Evolutionary conservation across 805 yeast genomes (phyloP), one percentile per base, ranked within the genome.

Genomic region (Ogataea henricii): DNA sequence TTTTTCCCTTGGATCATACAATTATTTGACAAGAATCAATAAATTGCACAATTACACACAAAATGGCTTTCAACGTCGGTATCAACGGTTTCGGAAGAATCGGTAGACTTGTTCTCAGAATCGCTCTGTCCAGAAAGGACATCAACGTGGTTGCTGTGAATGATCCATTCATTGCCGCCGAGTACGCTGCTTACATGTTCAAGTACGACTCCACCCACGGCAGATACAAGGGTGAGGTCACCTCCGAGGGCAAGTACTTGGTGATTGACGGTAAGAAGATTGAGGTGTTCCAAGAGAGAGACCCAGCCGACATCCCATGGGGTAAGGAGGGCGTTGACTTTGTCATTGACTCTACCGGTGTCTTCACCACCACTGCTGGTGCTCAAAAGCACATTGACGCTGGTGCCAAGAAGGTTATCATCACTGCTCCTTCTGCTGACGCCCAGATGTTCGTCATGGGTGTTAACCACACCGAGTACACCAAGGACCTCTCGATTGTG

Each of bases 371-470:
- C 60, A 57, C 74, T 55, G 95, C 78, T 58, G 87, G 89, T 71
- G 94, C 95, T 58, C 78, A 79, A 68, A 85, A 85, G 72, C 96
- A 89, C 79, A 72, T 89, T 60, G 80, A 78, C 63, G 96, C 87
- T 63, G 96, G 96, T 76, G 96, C 96, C 76, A 87, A 89, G 84
- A 89, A 89, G 82, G 96, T 89, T 57, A 73, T 89, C 73, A 89
- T 89, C 74, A 89, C 96, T 58, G 96, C 96, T 64, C 96, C 96
- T 59, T 89, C 96, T 47, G 75, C 81, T 63, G 96, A 89, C 65
- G 96, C 96, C 60, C 96, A 96, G 73, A 89, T 89, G 96, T 89
- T 86, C 73, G 96, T 89, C 60, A 78, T 81, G 66, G 96, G 96
- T 78, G 96, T 89, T 68, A 89, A 89, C 77, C 83, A 82, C 62